A percentile compares a stretch with the other conserved stretches of the same genome.
These are phyloP conservation scores for Citrus inodora DNA, from an alignment of 345 rosid genomes.

Conservation along the genomic window DNA sequence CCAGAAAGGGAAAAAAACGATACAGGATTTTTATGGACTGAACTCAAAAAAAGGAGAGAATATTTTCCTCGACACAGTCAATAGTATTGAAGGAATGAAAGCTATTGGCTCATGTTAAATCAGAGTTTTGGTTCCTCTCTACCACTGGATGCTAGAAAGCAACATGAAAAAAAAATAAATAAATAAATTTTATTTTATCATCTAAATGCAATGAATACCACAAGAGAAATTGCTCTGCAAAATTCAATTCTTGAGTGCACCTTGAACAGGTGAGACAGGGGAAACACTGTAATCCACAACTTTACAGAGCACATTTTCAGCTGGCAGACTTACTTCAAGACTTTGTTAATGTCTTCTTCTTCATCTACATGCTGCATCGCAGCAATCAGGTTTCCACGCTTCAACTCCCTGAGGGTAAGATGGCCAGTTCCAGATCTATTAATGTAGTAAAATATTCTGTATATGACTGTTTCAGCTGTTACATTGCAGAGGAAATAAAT, in stretches of 20 bases:
- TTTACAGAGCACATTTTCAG: slow-evolving; percentile 3
- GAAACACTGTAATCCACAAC: not conserved
- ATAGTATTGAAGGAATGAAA: not conserved
- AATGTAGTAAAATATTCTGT: slow-evolving; percentile 91
- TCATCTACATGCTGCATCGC: slow-evolving; percentile 95
- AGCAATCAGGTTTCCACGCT: slow-evolving; percentile 80
- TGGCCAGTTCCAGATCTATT: slow-evolving; percentile 87
- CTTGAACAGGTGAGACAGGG: slow-evolving; percentile 4
- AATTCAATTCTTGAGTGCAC: not conserved
- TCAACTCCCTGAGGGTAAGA: slow-evolving; percentile 86
- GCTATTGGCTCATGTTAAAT: not conserved
- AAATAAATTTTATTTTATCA: not conserved
- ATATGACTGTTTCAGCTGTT: slow-evolving; percentile 98
- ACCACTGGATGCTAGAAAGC: not conserved
- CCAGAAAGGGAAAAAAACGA: not conserved
- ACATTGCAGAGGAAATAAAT: slow-evolving; percentile 23
- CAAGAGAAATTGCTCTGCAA: not conserved
- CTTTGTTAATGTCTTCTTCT: slow-evolving; percentile 98
- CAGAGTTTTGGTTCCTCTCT: not conserved
- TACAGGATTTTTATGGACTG: not conserved
- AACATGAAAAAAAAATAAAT: not conserved
- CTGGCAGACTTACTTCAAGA: slow-evolving; percentile 53
- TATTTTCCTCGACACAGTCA: not conserved
- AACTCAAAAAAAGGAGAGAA: not conserved
- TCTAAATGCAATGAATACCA: not conserved